These are phyloP conservation scores for Sporothrix globosa DNA, from an alignment of 2,329 filamentous ascomycete species.

Conservation along the genomic window DNA sequence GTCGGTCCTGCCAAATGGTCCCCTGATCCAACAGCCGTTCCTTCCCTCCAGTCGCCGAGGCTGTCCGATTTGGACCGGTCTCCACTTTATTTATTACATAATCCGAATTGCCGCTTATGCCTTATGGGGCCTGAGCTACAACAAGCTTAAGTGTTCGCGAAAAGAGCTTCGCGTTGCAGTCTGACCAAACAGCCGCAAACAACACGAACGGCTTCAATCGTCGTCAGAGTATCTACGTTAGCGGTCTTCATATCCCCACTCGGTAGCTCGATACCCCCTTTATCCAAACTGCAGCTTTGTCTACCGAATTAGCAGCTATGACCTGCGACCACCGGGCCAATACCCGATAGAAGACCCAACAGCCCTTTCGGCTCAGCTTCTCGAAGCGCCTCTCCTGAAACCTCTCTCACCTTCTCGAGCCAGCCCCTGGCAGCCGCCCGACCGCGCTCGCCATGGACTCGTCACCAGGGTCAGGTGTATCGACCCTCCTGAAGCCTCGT, in stretches of 20 bases:
- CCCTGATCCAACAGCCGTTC: not conserved
- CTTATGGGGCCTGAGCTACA: constrained; percentile 5
- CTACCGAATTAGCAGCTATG: constrained; percentile 4
- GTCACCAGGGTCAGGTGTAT: constrained; percentile 27
- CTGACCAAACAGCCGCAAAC: not conserved
- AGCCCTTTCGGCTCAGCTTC: not conserved
- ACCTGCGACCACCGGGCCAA: not conserved
- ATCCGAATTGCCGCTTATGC: constrained; percentile 11
- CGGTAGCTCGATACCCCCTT: too few relatives aligned
- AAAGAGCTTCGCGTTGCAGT: constrained; percentile 3
- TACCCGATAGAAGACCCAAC: not conserved
- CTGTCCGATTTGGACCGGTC: constrained; percentile 20
- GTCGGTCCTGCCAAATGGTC: not conserved
- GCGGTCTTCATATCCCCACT: too few relatives aligned
- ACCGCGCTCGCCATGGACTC: constrained; percentile 33
- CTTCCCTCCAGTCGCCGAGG: not conserved
- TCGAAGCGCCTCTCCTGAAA: not conserved
- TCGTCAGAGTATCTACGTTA: not conserved
- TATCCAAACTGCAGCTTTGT: not conserved
- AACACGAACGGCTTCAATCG: not conserved
- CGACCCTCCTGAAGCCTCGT: constrained; percentile 35
- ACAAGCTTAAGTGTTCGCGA: not conserved
- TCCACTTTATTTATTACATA: constrained; percentile 15
- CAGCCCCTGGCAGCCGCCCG: constrained; percentile 1
- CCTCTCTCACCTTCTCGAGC: not conserved